Evolutionary conservation across 805 yeast species (phyloP).

Genomic region (Candida namnaoensis): DNA sequence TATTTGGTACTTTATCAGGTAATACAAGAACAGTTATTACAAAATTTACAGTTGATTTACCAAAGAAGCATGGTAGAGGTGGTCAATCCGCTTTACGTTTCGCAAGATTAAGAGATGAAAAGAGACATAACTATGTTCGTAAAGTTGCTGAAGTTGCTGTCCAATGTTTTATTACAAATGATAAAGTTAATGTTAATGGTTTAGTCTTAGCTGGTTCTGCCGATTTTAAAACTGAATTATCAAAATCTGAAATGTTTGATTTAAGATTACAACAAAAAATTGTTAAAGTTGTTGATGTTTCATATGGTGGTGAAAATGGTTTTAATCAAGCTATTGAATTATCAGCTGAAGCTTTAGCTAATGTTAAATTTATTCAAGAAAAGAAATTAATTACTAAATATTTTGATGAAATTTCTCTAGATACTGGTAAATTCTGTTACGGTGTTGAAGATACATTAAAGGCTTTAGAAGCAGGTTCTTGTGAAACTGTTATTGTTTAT

Average conservation of each 20-base stretch:
- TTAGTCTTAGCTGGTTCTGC: constrained; percentile 98
- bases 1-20: constrained; percentile 93
- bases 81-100: constrained; percentile 99
- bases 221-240: constrained; percentile 93
- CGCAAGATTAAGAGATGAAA: constrained; percentile 97
- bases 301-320: constrained; percentile 99
- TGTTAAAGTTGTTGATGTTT: constrained; percentile 89
- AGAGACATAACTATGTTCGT: constrained; percentile 96
- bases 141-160: constrained; percentile 98
- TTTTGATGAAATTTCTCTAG: constrained; percentile 96
- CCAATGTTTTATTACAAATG: constrained; percentile 90
- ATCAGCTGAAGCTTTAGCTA: constrained; percentile 93
- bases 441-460: constrained; percentile 95
- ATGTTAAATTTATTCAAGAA: constrained; percentile 96
- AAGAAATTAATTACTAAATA: constrained; percentile 87
- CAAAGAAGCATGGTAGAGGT: constrained; percentile 99
- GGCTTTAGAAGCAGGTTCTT: constrained; percentile 94
- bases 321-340: constrained; percentile 98
- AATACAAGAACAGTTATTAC: constrained; percentile 94
- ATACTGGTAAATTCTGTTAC: constrained; percentile 94
- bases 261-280: constrained; percentile 80
- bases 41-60: constrained; percentile 94
- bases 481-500: constrained; percentile 86
- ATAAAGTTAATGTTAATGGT: constrained; percentile 91
- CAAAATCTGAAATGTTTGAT: constrained; percentile 90